A percentile compares a stretch with the other conserved stretches of the same genome.
phyloP scores from a whole-genome alignment of 2,329 filamentous ascomycete genomes.

The Colletotrichum salicis region DNA sequence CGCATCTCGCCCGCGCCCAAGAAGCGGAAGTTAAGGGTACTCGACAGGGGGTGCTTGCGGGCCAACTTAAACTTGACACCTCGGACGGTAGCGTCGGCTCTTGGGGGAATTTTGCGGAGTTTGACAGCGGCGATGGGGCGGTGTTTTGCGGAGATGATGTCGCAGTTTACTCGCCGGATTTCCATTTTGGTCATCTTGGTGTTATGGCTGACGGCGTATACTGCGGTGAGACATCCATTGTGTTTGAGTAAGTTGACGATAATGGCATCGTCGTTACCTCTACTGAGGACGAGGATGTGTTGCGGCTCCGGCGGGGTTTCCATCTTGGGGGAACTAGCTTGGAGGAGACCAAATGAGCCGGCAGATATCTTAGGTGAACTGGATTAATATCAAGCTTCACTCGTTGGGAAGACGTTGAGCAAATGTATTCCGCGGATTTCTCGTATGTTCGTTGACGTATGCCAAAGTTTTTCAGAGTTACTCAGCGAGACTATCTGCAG shows the following conservation, averaged over 20 bases:
- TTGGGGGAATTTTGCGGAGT: slow-evolving; percentile 24
- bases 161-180: slow-evolving; percentile 6
- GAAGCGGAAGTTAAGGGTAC: slow-evolving; percentile 27
- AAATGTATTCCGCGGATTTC: background rate
- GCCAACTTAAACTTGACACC: slow-evolving; percentile 29
- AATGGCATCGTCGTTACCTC: background rate
- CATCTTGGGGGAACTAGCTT: background rate
- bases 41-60: slow-evolving; percentile 26
- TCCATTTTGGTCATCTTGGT: slow-evolving; percentile 31
- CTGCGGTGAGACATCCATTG: background rate
- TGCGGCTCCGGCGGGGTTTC: slow-evolving; percentile 8
- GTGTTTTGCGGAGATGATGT: slow-evolving; percentile 3
- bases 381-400: background rate
- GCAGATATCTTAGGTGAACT: background rate
- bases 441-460: slow-evolving; percentile 20
- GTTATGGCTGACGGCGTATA: slow-evolving; percentile 24
- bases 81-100: slow-evolving; percentile 26
- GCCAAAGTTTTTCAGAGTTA: background rate
- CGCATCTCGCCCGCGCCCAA: slow-evolving; percentile 24
- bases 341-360: background rate
- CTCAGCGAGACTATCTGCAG: background rate
- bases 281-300: slow-evolving; percentile 15
- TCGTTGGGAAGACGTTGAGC: background rate
- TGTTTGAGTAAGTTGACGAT: slow-evolving; percentile 10
- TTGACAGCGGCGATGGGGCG: slow-evolving; percentile 20